Evolutionary conservation across 2,329 filamentous ascomycete genomes (phyloP).

Genomic region (Exophiala sp.): DNA sequence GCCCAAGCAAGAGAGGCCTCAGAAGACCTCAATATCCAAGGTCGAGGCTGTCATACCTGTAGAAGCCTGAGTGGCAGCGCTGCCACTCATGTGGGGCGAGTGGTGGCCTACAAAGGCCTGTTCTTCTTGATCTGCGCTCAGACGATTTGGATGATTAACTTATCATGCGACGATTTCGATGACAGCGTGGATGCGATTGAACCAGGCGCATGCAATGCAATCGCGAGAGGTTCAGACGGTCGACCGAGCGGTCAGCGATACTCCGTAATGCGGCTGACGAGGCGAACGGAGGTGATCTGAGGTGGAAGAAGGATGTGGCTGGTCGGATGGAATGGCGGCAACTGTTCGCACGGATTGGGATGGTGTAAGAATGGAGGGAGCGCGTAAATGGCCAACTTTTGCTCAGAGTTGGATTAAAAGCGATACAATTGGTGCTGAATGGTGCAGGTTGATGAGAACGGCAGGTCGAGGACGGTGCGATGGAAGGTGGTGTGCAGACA

Average conservation of each 20-base stretch:
- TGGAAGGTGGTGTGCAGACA: constrained; percentile 4
- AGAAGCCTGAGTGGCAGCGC: constrained; percentile 26
- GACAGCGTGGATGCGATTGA: constrained; percentile 1
- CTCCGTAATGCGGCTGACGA: constrained; percentile 9
- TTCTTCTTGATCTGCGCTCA: constrained; percentile 16
- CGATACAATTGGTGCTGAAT: constrained; percentile 5
- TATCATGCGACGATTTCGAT: constrained; percentile 13
- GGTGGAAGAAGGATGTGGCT: constrained; percentile 7
- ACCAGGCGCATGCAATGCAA: constrained; percentile 3
- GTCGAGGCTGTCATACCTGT: constrained; percentile 22
- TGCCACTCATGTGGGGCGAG: constrained; percentile 32
- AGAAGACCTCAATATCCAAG: constrained; percentile 8
- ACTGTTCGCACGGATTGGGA: constrained; percentile 2
- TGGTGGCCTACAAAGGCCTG: constrained; percentile 23
- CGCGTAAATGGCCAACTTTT: constrained; percentile 2
- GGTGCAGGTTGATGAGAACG: constrained; percentile 4
- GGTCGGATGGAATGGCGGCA: background rate
- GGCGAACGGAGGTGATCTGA: background rate
- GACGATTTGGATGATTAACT: constrained; percentile 6
- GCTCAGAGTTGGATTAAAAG: constrained; percentile 6
- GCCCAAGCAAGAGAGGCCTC: constrained; percentile 10
- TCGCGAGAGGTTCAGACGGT: constrained; percentile 12
- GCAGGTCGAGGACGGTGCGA: constrained; percentile 3
- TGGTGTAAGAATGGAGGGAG: constrained; percentile 7
- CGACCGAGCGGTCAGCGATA: constrained; percentile 4